These are phyloP conservation scores for Coemansia sp. DNA, from an alignment of 192 early-diverging fungal species.

Conservation along the genomic window DNA sequence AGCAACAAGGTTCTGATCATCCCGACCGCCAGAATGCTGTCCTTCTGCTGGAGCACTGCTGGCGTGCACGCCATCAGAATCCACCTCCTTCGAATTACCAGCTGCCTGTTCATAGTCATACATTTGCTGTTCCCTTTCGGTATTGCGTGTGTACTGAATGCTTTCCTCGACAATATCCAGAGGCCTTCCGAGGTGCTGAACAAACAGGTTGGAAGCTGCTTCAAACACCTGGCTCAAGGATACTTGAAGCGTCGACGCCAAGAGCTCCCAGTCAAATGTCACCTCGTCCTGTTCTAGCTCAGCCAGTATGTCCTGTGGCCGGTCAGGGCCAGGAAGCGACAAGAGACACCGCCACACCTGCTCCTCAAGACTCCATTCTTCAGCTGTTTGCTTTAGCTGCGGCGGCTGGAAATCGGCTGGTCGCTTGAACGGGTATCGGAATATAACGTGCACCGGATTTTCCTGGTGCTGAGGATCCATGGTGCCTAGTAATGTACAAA, in stretches of 20 bases:
- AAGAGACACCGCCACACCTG: slow-evolving; percentile 48
- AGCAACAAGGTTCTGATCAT: neutral
- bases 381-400: neutral
- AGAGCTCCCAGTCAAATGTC: slow-evolving; percentile 53
- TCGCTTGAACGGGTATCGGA: slow-evolving; percentile 40
- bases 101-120: neutral
- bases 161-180: slow-evolving; percentile 26
- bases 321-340: slow-evolving; percentile 27
- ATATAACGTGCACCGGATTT: slow-evolving; percentile 36
- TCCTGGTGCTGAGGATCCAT: slow-evolving; percentile 7
- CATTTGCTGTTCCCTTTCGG: neutral
- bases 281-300: slow-evolving; percentile 53
- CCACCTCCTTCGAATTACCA: neutral
- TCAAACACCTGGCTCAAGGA: slow-evolving; percentile 34
- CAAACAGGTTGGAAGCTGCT: slow-evolving; percentile 37
- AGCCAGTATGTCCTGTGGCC: slow-evolving; percentile 37
- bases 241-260: slow-evolving; percentile 27
- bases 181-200: slow-evolving; percentile 32
- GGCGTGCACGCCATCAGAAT: neutral
- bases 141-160: slow-evolving; percentile 6
- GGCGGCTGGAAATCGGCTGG: slow-evolving; percentile 22
- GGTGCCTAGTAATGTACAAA: neutral
- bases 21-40: neutral
- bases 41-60: slow-evolving; percentile 1
- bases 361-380: slow-evolving; percentile 20